These are phyloP conservation scores for Nemania sp. DNA, from an alignment of 2,329 filamentous ascomycete genomes.

Conservation along the genomic window DNA sequence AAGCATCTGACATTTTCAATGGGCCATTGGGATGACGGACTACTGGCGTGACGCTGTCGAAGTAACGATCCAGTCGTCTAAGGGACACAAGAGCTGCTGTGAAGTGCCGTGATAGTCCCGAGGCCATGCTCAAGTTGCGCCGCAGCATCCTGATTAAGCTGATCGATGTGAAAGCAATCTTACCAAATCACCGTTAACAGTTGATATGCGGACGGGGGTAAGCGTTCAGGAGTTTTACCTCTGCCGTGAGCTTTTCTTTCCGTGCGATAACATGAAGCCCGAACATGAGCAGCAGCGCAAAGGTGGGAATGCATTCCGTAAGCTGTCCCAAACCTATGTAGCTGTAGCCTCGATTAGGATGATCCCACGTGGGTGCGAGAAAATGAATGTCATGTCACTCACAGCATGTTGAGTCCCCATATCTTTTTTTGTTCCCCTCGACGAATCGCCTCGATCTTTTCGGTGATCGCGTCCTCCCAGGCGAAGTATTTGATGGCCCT, in stretches of 20 bases:
- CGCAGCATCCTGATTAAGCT: constrained; percentile 58
- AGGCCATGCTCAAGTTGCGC: constrained; percentile 56
- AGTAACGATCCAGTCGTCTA: constrained; percentile 58
- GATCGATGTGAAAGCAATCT: constrained; percentile 61
- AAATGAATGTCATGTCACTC: constrained; percentile 33
- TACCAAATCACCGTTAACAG: constrained; percentile 1
- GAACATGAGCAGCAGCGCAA: constrained; percentile 60
- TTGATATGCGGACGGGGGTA: neutral
- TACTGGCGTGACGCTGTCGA: constrained; percentile 54
- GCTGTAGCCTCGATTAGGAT: constrained; percentile 27
- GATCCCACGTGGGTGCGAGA: constrained; percentile 3
- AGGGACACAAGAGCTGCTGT: constrained; percentile 54
- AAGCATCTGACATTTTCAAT: constrained; percentile 51
- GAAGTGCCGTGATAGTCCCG: constrained; percentile 48
- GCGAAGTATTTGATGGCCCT: constrained; percentile 65
- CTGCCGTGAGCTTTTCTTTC: constrained; percentile 54
- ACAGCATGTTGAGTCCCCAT: constrained; percentile 57
- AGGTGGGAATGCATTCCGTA: constrained; percentile 56
- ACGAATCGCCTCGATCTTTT: constrained; percentile 56
- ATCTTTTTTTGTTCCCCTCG: constrained; percentile 57
- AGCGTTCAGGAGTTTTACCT: constrained; percentile 32
- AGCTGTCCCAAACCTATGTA: constrained; percentile 50
- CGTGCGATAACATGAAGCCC: constrained; percentile 54
- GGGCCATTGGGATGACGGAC: constrained; percentile 54
- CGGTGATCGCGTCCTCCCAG: constrained; percentile 59